A percentile compares a stretch with the other conserved stretches of the same genome.
These are phyloP conservation scores for Diplodia sapinea DNA, from an alignment of 2,329 filamentous ascomycete species.

Conservation along the genomic window DNA sequence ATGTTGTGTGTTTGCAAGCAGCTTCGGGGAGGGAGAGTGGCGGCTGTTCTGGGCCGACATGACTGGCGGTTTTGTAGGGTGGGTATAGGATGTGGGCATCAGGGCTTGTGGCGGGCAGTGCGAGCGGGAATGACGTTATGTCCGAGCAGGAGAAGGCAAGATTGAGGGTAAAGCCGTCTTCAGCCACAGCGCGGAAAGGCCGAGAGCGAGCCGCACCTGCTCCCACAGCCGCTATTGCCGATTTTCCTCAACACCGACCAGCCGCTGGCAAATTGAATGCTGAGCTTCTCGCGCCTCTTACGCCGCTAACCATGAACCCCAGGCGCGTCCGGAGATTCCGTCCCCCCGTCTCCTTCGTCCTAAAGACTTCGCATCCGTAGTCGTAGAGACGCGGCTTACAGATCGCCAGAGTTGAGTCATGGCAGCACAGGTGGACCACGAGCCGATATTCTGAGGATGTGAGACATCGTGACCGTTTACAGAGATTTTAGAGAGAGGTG, in stretches of 20 bases:
- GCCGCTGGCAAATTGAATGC: not conserved
- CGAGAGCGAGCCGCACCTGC: conserved; percentile 3
- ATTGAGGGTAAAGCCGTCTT: not conserved
- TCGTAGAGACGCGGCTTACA: no score
- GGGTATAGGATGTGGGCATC: not conserved
- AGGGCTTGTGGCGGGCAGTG: not conserved
- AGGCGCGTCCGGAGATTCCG: not conserved
- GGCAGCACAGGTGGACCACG: not conserved
- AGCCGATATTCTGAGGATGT: not conserved
- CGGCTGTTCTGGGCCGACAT: not conserved
- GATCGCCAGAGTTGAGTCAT: not conserved
- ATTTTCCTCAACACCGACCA: not conserved
- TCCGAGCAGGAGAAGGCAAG: conserved; percentile 2
- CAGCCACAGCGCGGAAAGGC: not conserved
- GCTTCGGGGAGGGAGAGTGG: no score
- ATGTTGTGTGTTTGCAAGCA: not conserved
- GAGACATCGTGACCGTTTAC: not conserved
- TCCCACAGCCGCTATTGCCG: not conserved
- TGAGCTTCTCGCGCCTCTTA: not conserved
- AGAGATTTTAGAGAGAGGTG: not conserved
- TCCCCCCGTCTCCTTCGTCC: not conserved
- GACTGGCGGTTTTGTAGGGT: not conserved
- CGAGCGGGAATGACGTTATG: conserved; percentile 20
- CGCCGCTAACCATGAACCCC: not conserved
- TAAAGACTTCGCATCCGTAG: not conserved